A percentile compares a stretch with the other conserved stretches of the same genome.
Conservation (phyloP, 441 rosid species). For the Euphorbia corollata region DNA sequence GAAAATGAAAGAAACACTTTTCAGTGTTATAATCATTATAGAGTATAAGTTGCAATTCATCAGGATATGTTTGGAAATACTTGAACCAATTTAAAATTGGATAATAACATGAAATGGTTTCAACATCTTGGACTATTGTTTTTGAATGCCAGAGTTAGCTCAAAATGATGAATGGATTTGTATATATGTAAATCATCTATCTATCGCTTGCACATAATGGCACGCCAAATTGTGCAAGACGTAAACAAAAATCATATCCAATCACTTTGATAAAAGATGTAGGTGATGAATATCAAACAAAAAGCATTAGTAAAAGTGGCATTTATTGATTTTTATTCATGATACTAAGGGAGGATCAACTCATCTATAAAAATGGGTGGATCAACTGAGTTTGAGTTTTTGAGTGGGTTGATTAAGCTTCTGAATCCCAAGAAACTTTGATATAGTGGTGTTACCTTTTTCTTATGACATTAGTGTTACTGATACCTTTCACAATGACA, state of each 20-base stretch:
- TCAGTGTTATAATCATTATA: too few species aligned
- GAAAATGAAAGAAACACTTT: neutral
- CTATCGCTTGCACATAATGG: neutral
- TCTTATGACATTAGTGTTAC: neutral
- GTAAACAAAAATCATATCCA: constrained; percentile 2
- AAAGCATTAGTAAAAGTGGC: neutral
- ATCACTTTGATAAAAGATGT: neutral
- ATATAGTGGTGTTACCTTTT: neutral
- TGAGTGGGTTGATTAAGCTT: neutral
- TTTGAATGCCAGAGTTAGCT: too few species aligned
- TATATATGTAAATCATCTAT: neutral
- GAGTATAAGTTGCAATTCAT: too few species aligned
- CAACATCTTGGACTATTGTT: too few species aligned
- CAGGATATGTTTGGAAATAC: too few species aligned
- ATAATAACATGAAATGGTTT: too few species aligned
- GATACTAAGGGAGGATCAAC: neutral
- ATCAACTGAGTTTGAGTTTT: neutral
- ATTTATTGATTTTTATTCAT: neutral
- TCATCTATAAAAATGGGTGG: too few species aligned
- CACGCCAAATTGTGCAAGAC: neutral
- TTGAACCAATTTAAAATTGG: too few species aligned
- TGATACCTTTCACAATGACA: neutral
- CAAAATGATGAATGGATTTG: neutral
- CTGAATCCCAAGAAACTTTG: neutral
- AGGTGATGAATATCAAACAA: neutral